These are phyloP conservation scores for Nectriaceae sp. DNA, from an alignment of 2,329 filamentous ascomycete genomes.

Conservation along the genomic window DNA sequence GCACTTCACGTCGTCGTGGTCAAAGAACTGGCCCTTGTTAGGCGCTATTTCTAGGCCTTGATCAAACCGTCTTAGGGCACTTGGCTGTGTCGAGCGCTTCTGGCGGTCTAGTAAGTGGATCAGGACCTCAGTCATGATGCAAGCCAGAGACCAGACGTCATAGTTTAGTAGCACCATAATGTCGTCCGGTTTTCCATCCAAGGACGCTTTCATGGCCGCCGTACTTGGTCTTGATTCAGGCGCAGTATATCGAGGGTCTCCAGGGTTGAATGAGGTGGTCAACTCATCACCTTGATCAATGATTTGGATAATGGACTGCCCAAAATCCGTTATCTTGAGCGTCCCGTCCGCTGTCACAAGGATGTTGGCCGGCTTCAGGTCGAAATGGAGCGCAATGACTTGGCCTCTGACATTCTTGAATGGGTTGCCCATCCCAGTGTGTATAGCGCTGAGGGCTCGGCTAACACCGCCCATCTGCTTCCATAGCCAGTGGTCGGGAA, in stretches of 20 bases:
- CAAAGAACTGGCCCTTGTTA: not conserved
- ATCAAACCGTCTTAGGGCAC: not conserved
- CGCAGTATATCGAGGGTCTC: not conserved
- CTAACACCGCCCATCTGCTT: conserved; percentile 2
- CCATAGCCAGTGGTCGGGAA: conserved; percentile 2
- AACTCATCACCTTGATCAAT: not conserved
- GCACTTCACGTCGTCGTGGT: not conserved
- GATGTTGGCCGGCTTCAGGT: conserved; percentile 8
- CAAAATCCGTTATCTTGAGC: conserved; percentile 8
- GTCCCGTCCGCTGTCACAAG: conserved; percentile 1
- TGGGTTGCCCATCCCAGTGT: not conserved
- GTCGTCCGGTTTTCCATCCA: not conserved
- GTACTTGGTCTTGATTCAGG: not conserved
- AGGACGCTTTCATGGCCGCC: not conserved
- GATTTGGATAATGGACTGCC: not conserved
- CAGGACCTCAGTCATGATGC: not conserved
- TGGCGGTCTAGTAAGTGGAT: not conserved
- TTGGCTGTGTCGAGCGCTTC: not conserved
- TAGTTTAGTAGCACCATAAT: not conserved
- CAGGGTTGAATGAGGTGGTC: not conserved
- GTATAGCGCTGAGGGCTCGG: not conserved
- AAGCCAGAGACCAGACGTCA: not conserved
- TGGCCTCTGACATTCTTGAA: not conserved
- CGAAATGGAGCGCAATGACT: conserved; percentile 4
- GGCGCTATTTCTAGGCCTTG: not conserved